Conservation (phyloP, 148 eudicot genomes). For the Limonium bicolor region DNA sequence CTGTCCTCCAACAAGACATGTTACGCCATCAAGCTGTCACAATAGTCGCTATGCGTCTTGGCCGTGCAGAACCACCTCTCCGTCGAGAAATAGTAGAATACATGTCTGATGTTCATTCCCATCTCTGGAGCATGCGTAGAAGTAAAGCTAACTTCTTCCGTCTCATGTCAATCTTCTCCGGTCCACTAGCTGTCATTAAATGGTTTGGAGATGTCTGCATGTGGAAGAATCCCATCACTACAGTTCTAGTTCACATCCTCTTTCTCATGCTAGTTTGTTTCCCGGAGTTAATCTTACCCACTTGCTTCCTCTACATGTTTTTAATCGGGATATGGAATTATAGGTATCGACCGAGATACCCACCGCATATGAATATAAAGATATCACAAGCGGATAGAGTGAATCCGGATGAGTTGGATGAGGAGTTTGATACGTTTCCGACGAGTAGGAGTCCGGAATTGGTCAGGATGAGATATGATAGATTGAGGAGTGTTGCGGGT, state of each 20-base stretch:
- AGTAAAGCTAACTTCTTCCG: conserved; percentile 96
- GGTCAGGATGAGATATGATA: conserved; percentile 82
- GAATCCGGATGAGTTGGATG: conserved; percentile 84
- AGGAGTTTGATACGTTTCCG: conserved; percentile 89
- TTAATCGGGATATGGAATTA: conserved; percentile 89
- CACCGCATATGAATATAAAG: conserved; percentile 95
- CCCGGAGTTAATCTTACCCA: conserved; percentile 81
- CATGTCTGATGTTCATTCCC: conserved; percentile 91
- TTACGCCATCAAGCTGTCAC: conserved; percentile 80
- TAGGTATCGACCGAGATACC: conserved; percentile 78
- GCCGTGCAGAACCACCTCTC: conserved; percentile 83
- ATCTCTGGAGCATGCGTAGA: conserved; percentile 91
- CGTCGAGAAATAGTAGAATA: conserved; percentile 89
- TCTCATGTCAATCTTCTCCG: conserved; percentile 71
- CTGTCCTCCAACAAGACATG: conserved; percentile 85
- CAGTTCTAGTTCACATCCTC: conserved; percentile 72
- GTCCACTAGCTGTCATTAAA: conserved; percentile 57
- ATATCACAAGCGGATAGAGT: conserved; percentile 77
- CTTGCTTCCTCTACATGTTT: conserved; percentile 86
- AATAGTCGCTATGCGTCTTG: conserved; percentile 77
- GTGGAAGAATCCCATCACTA: conserved; percentile 89
- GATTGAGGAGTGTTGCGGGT: conserved; percentile 85
- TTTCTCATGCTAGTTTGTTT: conserved; percentile 83
- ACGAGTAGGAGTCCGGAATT: conserved; percentile 71
- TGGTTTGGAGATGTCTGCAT: conserved; percentile 81